phyloP scores from a whole-genome alignment of 169 alveolate genomes.

The Plasmodium yoelii region DNA sequence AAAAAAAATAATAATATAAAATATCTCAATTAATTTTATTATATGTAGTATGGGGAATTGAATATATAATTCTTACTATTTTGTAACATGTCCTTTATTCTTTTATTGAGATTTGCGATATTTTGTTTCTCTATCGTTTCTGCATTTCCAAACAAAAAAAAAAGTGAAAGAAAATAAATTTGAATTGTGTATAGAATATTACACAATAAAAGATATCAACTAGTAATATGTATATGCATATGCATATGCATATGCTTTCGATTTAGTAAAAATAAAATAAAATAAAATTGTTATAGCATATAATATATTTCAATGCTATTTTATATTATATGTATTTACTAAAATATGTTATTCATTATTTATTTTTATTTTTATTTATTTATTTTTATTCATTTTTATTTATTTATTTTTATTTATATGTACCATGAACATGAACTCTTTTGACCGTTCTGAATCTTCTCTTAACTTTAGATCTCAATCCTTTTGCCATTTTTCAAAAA shows the following conservation, averaged over 20 bases:
- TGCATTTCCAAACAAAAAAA: not conserved
- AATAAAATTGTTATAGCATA: too few species aligned
- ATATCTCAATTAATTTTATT: not conserved
- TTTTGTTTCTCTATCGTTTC: conserved; percentile 59
- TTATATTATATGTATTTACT: conserved; percentile 32
- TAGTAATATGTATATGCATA: too few species aligned
- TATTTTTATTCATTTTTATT: not conserved
- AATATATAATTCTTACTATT: conserved; percentile 20
- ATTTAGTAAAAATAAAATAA: too few species aligned
- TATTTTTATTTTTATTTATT: conserved; percentile 21
- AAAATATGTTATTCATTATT: conserved; percentile 32
- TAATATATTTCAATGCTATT: too few species aligned
- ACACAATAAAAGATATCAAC: too few species aligned
- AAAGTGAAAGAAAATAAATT: not conserved
- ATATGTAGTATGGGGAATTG: not conserved
- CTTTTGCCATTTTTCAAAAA: conserved; percentile 81
- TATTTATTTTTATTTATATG: not conserved
- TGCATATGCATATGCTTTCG: too few species aligned
- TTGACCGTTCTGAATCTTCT: conserved; percentile 86
- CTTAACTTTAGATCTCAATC: conserved; percentile 85
- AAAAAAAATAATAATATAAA: not conserved
- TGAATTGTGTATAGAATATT: conserved; percentile 70
- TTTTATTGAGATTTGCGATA: conserved; percentile 22
- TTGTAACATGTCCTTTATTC: conserved; percentile 29
- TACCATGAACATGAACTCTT: conserved; percentile 84